These are phyloP conservation scores for Botryotinia convoluta DNA, from an alignment of 2,329 filamentous ascomycete species.

Conservation along the genomic window DNA sequence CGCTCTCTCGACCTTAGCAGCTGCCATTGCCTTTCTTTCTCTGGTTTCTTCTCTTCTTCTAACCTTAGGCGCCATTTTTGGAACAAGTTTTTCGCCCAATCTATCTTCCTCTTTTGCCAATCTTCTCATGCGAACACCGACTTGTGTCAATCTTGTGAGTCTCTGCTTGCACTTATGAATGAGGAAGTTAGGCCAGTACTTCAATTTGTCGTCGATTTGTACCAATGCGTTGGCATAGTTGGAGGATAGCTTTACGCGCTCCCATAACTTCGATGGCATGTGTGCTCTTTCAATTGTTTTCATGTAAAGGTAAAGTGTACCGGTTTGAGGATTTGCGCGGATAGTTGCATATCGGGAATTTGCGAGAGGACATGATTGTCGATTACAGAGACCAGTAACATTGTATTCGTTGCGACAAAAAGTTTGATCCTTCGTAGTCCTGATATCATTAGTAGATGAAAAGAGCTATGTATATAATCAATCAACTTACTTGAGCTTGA, in stretches of 20 bases:
- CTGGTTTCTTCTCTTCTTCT: slow-evolving; percentile 70
- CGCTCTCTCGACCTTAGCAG: slow-evolving; percentile 90
- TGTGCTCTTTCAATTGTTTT: slow-evolving; percentile 89
- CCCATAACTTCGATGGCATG: slow-evolving; percentile 90
- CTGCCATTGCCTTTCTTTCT: slow-evolving; percentile 73
- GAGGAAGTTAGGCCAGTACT: slow-evolving; percentile 94
- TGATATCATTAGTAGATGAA: slow-evolving; percentile 42
- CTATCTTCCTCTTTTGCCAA: slow-evolving; percentile 86
- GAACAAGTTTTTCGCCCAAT: slow-evolving; percentile 82
- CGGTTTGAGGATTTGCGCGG: slow-evolving; percentile 75
- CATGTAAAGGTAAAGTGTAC: slow-evolving; percentile 91
- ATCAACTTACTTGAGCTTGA: slow-evolving; percentile 76
- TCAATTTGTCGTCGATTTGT: slow-evolving; percentile 79
- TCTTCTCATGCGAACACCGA: slow-evolving; percentile 75
- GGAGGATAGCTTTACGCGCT: slow-evolving; percentile 81
- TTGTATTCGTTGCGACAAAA: slow-evolving; percentile 98
- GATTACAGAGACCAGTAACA: slow-evolving; percentile 76
- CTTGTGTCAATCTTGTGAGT: slow-evolving; percentile 86
- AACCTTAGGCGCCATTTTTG: slow-evolving; percentile 89
- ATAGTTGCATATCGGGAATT: slow-evolving; percentile 93
- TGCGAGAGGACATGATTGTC: slow-evolving; percentile 85
- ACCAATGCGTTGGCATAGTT: slow-evolving; percentile 90
- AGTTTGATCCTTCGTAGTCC: slow-evolving; percentile 79
- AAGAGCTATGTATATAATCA: slow-evolving; percentile 10
- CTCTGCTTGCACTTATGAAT: slow-evolving; percentile 96